phyloP scores from a whole-genome alignment of 176 grass and related monocot species.

The Zizania latifolia region DNA sequence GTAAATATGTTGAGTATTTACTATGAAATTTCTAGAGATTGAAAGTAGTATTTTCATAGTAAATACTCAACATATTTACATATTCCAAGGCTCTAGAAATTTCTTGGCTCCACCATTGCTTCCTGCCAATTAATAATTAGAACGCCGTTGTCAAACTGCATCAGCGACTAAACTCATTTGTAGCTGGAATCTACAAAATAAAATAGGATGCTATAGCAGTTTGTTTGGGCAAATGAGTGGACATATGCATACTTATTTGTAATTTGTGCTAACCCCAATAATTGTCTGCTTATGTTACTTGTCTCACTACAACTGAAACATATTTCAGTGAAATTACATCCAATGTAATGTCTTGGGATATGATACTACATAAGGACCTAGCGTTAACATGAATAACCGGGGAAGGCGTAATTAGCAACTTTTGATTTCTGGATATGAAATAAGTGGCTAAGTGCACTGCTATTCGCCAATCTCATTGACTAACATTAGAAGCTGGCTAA shows the following conservation, averaged over 20 bases:
- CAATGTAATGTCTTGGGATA: background rate
- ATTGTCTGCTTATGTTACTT: background rate
- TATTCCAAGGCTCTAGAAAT: too few relatives aligned
- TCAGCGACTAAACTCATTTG: background rate
- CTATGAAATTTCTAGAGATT: too few relatives aligned
- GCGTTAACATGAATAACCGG: background rate
- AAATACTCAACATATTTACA: too few relatives aligned
- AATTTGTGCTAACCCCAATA: background rate
- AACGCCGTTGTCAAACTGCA: background rate
- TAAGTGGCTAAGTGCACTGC: background rate
- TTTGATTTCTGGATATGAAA: background rate
- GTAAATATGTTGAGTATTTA: too few relatives aligned
- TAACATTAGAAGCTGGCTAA: too few relatives aligned
- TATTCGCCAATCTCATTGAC: background rate
- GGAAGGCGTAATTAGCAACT: background rate
- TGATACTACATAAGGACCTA: background rate
- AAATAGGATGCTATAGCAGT: background rate
- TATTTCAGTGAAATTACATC: background rate
- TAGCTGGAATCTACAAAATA: constrained; percentile 1
- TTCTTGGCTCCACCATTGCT: too few relatives aligned
- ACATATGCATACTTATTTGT: background rate
- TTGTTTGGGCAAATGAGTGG: background rate
- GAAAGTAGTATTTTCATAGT: too few relatives aligned
- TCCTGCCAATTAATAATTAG: background rate
- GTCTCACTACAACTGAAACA: background rate